Evolutionary conservation across 352 stramenopile species (phyloP).

Genomic region (Pythium dissimile): DNA sequence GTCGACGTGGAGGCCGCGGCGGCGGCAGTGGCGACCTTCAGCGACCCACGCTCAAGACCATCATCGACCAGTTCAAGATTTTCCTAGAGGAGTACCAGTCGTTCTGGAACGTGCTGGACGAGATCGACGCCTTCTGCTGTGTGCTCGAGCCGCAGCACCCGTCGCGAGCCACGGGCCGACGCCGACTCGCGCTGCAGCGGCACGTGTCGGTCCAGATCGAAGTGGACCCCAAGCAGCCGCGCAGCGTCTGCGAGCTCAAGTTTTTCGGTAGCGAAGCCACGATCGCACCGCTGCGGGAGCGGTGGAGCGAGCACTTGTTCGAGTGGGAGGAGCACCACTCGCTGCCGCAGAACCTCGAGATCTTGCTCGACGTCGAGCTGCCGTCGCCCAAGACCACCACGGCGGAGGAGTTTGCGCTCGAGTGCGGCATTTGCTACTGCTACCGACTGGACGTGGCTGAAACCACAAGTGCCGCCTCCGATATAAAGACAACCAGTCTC

Average conservation of each 20-base stretch:
- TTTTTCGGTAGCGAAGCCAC: constrained; percentile 77
- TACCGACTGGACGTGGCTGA: constrained; percentile 58
- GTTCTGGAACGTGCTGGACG: constrained; percentile 80
- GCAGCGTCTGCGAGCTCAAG: constrained; percentile 47
- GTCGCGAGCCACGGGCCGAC: constrained; percentile 54
- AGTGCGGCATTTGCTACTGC: constrained; percentile 90
- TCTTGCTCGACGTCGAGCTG: constrained; percentile 52
- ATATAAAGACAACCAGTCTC: background rate
- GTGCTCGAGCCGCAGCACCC: constrained; percentile 74
- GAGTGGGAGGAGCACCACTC: constrained; percentile 56
- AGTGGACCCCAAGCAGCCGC: constrained; percentile 40
- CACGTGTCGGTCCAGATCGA: constrained; percentile 76
- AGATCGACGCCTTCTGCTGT: constrained; percentile 65
- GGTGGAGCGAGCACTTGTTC: constrained; percentile 48
- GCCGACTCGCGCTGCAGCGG: constrained; percentile 61
- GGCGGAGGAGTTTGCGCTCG: constrained; percentile 66
- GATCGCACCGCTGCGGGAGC: constrained; percentile 46
- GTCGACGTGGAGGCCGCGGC: background rate
- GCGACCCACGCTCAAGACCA: constrained; percentile 7
- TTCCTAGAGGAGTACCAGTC: constrained; percentile 63
- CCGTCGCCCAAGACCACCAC: constrained; percentile 49
- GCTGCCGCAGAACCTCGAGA: constrained; percentile 68
- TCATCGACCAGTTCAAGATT: constrained; percentile 46
- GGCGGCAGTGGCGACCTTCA: background rate
- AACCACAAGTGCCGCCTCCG: background rate